Evolutionary conservation across 2,329 filamentous ascomycete species (phyloP).

Genomic region (Beauveria scarabaeidicola): DNA sequence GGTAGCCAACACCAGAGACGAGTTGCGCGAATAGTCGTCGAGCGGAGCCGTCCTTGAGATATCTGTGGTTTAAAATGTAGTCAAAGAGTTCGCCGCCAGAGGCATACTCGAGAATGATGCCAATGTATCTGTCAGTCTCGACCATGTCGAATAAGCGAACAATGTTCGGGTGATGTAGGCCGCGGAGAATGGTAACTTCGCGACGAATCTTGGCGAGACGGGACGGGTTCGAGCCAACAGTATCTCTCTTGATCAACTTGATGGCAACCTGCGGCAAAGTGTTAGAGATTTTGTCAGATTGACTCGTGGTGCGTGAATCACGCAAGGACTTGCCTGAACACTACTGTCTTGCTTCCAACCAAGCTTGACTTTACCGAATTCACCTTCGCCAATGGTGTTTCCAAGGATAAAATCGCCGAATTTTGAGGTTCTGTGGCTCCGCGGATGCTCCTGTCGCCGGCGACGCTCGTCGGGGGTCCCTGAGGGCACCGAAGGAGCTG

Average conservation of each 20-base stretch:
- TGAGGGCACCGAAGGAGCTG: conserved; percentile 36
- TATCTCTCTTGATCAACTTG: conserved; percentile 92
- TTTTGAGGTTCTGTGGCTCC: conserved; percentile 58
- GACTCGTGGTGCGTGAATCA: not conserved
- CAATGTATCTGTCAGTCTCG: conserved; percentile 92
- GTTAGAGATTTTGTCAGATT: conserved; percentile 13
- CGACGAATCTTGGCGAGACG: conserved; percentile 94
- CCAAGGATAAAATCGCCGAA: conserved; percentile 96
- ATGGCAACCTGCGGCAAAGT: conserved; percentile 67
- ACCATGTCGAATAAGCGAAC: conserved; percentile 97
- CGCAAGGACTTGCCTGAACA: conserved; percentile 52
- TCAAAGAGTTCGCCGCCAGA: conserved; percentile 97
- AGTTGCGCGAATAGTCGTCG: conserved; percentile 90
- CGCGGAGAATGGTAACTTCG: conserved; percentile 84
- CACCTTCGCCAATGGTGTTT: conserved; percentile 92
- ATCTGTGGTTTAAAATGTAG: conserved; percentile 94
- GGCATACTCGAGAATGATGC: conserved; percentile 96
- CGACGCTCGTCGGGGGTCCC: conserved; percentile 40
- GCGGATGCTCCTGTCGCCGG: conserved; percentile 50
- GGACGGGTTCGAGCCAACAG: conserved; percentile 77
- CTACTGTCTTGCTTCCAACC: conserved; percentile 96
- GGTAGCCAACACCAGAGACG: conserved; percentile 90
- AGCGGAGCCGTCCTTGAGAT: conserved; percentile 87
- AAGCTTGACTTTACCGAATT: conserved; percentile 97
- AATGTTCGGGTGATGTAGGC: conserved; percentile 91